Conservation (phyloP, 176 grass and related monocot species). For the Aegilops bicornis region DNA sequence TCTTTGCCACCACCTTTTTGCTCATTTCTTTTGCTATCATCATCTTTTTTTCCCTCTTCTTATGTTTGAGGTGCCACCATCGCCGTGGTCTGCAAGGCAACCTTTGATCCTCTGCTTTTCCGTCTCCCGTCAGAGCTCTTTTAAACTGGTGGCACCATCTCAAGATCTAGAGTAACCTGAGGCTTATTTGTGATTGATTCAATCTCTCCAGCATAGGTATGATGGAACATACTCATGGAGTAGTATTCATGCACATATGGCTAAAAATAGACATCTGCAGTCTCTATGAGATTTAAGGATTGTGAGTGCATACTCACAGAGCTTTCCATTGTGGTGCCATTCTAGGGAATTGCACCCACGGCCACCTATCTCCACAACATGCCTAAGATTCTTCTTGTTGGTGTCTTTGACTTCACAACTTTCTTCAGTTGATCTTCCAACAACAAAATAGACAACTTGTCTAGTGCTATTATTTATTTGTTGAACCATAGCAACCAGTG, state of each 20-base stretch:
- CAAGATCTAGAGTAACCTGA: not conserved
- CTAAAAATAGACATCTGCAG: not conserved
- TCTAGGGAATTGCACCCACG: not conserved
- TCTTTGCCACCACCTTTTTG: not conserved
- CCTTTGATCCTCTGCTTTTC: not conserved
- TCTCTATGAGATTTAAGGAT: not conserved
- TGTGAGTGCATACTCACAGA: not conserved
- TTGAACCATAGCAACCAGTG: not conserved
- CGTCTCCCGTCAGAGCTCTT: not conserved
- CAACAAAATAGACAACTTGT: not conserved
- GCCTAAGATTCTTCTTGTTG: not conserved
- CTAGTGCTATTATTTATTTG: not conserved
- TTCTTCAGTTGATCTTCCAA: not conserved
- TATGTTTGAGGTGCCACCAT: not conserved
- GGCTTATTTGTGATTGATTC: not conserved
- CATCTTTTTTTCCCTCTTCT: not conserved
- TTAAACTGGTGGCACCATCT: not conserved
- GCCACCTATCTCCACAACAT: not conserved
- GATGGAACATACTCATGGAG: not conserved
- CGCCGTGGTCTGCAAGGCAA: not conserved
- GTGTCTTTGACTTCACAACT: not conserved
- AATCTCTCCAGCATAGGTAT: not conserved
- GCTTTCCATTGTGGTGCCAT: not conserved
- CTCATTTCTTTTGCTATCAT: not conserved
- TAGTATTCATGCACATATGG: not conserved